Base-by-base conservation (phyloP, 192 early-diverging fungal species). In the Gryganskiella cystojenkinii region DNA sequence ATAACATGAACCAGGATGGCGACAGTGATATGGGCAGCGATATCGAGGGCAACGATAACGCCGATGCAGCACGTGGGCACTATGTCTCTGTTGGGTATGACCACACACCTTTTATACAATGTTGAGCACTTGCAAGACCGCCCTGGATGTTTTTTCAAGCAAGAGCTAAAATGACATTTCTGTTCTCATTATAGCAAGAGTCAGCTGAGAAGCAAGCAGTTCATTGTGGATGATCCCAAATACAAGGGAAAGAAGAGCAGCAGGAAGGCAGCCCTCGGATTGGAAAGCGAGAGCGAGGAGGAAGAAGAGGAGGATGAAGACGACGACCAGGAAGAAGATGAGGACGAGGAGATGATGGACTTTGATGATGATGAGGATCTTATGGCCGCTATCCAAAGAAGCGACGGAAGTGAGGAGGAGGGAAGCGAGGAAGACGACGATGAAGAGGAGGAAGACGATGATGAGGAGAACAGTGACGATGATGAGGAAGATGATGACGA, bases 201-300 rank as follows among this genome's bases (percentile, higher is more conserved):
- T 80, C 59, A 81, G 15, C 61, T 94, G 46, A 79, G 78, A 37
- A 82, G 84, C 42, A 83, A 89, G 50, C 85, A 86, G 7, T 82
- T 89, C 25, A 75, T 88, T 6, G 82, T 91, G 61, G 87, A 91
- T 20, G 92, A 92, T 37, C 91, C 92, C 3, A 90, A 91, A 56
- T 94, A 94, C 71, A 68, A 80, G 25, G 92, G 92, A 35, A 87
- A 89, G 57, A 85, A 84, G 34, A 83, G 86, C 56, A 91, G 85
- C 34, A 87, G 92, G 58, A 91, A 90, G 45, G 86, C 71, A 20
- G 81, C 91, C 13, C 91, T 88, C 47, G 84, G 75, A 31, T 54
- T 83, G 7, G 79, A 81, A 4, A 83, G 87, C 8, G 62, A 81
- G 35, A 75, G 82, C 20, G 82, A 80, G 14, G 79, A 83, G 10